Evolutionary conservation across 2,329 filamentous ascomycete species (phyloP).

Genomic region (Rhinocladiella similis): DNA sequence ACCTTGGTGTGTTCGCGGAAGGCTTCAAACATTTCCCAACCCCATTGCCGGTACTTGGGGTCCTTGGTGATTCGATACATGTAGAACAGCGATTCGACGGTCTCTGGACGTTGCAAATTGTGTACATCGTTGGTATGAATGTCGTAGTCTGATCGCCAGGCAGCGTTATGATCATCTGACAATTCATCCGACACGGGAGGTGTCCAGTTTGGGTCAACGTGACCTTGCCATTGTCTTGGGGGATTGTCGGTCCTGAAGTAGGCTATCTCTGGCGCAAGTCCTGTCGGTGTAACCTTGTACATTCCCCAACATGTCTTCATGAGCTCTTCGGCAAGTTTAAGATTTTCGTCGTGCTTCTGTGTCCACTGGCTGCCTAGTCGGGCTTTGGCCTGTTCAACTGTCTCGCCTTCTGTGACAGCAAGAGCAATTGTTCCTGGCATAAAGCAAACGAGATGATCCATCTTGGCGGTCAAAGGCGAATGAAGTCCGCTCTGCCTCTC

Average conservation of each 20-base stretch:
- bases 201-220: constrained; percentile 46
- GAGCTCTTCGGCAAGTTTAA: constrained; percentile 81
- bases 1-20: constrained; percentile 86
- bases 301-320: constrained; percentile 98
- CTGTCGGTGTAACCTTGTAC: constrained; percentile 87
- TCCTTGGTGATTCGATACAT: constrained; percentile 99
- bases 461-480: constrained; percentile 73
- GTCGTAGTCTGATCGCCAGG: constrained; percentile 75
- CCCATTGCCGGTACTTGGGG: constrained; percentile 86
- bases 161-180: constrained; percentile 49
- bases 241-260: constrained; percentile 78
- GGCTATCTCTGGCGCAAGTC: constrained; percentile 90
- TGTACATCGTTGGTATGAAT: constrained; percentile 83
- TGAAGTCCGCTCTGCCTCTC: constrained; percentile 77
- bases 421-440: constrained; percentile 94
- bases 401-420: constrained; percentile 75
- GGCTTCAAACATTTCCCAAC: constrained; percentile 96
- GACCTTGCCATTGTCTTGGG: constrained; percentile 47
- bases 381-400: constrained; percentile 70
- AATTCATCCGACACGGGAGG: constrained; percentile 50
- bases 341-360: constrained; percentile 78
- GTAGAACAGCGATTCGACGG: constrained; percentile 93
- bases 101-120: constrained; percentile 94
- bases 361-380: constrained; percentile 58
- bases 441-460: constrained; percentile 98